Percentiles rank a stretch among this genome's conserved stretches.
phyloP scores from a whole-genome alignment of 345 rosid genomes.

The Dipteronia dyeriana region DNA sequence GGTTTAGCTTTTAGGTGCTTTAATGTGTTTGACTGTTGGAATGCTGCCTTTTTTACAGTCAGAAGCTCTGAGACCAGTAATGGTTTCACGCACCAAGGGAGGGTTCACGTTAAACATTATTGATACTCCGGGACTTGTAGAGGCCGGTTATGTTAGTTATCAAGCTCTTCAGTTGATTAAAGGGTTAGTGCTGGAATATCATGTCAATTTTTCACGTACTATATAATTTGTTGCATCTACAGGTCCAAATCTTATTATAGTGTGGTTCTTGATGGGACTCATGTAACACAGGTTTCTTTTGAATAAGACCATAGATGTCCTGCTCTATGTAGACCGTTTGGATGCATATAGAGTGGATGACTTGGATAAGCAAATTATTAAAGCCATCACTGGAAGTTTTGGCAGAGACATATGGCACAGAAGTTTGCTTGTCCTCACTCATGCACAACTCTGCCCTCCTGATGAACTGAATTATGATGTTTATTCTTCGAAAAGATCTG shows the following conservation, averaged over 20 bases:
- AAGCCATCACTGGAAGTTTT: constrained; percentile 67
- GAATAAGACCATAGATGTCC: constrained; percentile 71
- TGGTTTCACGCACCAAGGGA: constrained; percentile 68
- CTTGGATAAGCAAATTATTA: constrained; percentile 74
- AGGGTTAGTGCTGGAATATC: constrained; percentile 41
- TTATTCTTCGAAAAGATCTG: constrained; percentile 66
- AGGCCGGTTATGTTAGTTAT: constrained; percentile 82
- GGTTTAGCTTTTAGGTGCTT: neutral
- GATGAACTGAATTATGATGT: constrained; percentile 68
- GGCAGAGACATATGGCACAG: constrained; percentile 79
- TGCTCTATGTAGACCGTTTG: constrained; percentile 76
- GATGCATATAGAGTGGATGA: constrained; percentile 92
- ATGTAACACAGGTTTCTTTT: constrained; percentile 60
- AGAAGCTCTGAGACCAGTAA: constrained; percentile 67
- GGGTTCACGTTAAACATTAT: constrained; percentile 79
- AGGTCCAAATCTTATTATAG: neutral
- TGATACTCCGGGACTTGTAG: constrained; percentile 85
- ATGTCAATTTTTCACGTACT: neutral
- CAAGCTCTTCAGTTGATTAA: constrained; percentile 79
- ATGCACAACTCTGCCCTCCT: constrained; percentile 83
- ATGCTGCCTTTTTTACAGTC: constrained; percentile 42
- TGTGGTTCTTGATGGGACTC: constrained; percentile 11
- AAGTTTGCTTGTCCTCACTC: constrained; percentile 79
- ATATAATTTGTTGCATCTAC: neutral
- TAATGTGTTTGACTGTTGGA: neutral